Evolutionary conservation across 202 grass and related monocot genomes (phyloP).

Genomic region (Zizania palustris): DNA sequence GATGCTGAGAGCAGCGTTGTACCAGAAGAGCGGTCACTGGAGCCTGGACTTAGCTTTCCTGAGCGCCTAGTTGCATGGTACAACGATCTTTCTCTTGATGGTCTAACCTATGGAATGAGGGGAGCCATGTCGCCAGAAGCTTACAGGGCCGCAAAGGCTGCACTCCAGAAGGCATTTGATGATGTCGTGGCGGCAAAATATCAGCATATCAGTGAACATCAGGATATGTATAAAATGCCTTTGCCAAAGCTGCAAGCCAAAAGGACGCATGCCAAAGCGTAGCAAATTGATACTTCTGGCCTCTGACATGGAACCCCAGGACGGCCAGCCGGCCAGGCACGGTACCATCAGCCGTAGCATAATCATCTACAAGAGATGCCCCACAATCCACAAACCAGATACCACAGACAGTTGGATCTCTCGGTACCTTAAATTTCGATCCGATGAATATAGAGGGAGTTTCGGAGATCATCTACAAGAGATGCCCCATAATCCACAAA

Average conservation of each 20-base stretch:
- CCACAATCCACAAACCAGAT: too few relatives aligned
- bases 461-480: too few relatives aligned
- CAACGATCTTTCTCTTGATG: slow-evolving; percentile 58
- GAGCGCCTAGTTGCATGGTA: slow-evolving; percentile 53
- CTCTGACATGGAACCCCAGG: background rate
- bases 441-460: too few relatives aligned
- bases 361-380: background rate
- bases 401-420: too few relatives aligned
- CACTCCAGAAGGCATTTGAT: slow-evolving; percentile 55
- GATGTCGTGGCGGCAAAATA: slow-evolving; percentile 54
- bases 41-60: slow-evolving; percentile 32
- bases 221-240: slow-evolving; percentile 51
- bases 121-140: slow-evolving; percentile 39
- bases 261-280: slow-evolving; percentile 35
- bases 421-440: too few relatives aligned
- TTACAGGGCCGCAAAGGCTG: slow-evolving; percentile 61
- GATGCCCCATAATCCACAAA: too few relatives aligned
- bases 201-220: slow-evolving; percentile 48
- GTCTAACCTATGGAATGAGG: slow-evolving; percentile 49
- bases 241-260: slow-evolving; percentile 52
- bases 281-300: slow-evolving; percentile 39
- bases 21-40: slow-evolving; percentile 18
- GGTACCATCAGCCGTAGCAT: too few relatives aligned
- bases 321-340: too few relatives aligned
- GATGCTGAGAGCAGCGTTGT: slow-evolving; percentile 27